These are phyloP conservation scores for Tardiomyces blankii DNA, from an alignment of 1,139 yeast species.

Conservation along the genomic window DNA sequence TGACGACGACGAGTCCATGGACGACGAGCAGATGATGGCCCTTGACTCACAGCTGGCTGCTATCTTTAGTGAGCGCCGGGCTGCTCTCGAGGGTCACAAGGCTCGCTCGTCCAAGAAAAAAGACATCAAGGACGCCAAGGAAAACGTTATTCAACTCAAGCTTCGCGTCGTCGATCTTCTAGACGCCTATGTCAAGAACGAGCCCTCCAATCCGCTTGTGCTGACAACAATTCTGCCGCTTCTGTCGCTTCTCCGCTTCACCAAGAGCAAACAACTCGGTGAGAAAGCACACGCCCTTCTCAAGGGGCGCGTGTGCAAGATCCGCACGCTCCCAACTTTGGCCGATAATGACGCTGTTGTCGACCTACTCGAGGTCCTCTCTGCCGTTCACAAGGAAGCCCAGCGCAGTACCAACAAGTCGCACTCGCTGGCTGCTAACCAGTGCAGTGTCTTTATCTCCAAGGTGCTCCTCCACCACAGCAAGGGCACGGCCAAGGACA, in stretches of 20 bases:
- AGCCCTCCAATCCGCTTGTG: conserved; percentile 33
- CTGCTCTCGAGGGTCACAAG: conserved; percentile 11
- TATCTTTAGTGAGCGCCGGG: conserved; percentile 62
- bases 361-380: conserved; percentile 18
- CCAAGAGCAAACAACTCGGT: conserved; percentile 60
- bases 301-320: conserved; percentile 48
- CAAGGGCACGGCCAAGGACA: conserved; percentile 11
- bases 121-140: conserved; percentile 67
- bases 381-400: conserved; percentile 31
- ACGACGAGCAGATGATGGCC: conserved; percentile 96
- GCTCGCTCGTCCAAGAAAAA: conserved; percentile 28
- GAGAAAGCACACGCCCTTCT: conserved; percentile 65
- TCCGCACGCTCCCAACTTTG: conserved; percentile 8
- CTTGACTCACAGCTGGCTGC: conserved; percentile 75
- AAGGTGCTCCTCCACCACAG: conserved; percentile 36
- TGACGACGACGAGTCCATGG: conserved; percentile 73
- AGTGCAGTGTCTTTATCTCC: conserved; percentile 49
- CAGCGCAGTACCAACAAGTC: conserved; percentile 36
- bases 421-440: conserved; percentile 46
- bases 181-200: conserved; percentile 44
- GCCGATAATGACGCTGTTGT: conserved; percentile 16
- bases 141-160: conserved; percentile 70
- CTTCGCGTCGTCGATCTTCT: conserved; percentile 67
- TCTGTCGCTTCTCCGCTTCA: conserved; percentile 47
- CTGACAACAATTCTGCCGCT: conserved; percentile 47